Base-by-base conservation (phyloP, 208 protist genomes). In the Leishmania major region DNA sequence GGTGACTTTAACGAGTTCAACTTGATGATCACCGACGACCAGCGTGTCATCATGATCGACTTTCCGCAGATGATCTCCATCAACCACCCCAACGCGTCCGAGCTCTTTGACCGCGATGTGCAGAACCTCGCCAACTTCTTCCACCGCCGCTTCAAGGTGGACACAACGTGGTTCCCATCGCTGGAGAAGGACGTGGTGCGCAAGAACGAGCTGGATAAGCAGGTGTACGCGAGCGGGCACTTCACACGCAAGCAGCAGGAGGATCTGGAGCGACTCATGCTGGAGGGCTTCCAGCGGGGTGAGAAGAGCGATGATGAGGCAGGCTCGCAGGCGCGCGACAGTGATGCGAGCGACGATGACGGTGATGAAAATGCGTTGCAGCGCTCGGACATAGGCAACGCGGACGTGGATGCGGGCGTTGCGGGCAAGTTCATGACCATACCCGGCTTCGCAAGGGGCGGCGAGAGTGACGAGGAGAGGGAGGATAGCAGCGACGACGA, bases 1-100 rank as follows among this genome's bases (percentile, higher is more conserved):
- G 94, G 99, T 75, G 99, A 99, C 90, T 99, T 99, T 87, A 99
- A 99, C 87, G 99, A 99, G 89, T 99, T 99, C 90, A 99, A 99
- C 87, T 73, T 99, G 10, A 97, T 99, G 81, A 89, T 99, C 60
- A 96, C 91, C 25, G 93, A 99, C 6, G 91, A 99, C 7, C 91
- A 96, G 86, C 87, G 92, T 13, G 89, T 99, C 2, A 93, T 97
- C 19, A 83, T 99, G 45, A 99, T 99, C 91, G 99, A 99, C 90
- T 99, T 99, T 77, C 99, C 99, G 47, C 99, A 99, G 88, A 99
- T 99, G 99, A 90, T 99, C 17, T 99, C 99, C 11, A 99, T 93
- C 22, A 96, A 93, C 47, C 98, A 99, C 88, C 73, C 60, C 35
- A 99, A 99, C 83, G 99, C 99, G 28, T 79, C 92, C 40, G 95